Evolutionary conservation across 2,329 filamentous ascomycete species (phyloP).

Genomic region (Thielaviopsis cerberus): DNA sequence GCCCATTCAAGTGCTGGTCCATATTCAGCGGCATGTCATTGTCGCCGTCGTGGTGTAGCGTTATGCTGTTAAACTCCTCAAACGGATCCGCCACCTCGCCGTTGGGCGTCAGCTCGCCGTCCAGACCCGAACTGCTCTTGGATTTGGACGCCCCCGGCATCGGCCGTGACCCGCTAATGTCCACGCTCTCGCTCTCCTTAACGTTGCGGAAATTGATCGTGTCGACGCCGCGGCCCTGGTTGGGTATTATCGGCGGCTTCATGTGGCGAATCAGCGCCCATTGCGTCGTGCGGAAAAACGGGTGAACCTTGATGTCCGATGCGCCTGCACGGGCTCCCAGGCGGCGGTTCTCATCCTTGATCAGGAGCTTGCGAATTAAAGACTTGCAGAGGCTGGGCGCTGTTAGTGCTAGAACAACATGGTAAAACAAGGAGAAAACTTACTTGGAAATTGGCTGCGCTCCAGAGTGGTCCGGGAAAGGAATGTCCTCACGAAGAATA

Average conservation of each 20-base stretch:
- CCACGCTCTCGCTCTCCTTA: slow-evolving; percentile 90
- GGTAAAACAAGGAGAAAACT: slow-evolving; percentile 21
- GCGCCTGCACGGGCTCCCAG: slow-evolving; percentile 86
- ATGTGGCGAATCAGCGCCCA: slow-evolving; percentile 95
- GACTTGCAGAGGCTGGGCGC: slow-evolving; percentile 71
- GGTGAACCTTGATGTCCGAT: slow-evolving; percentile 87
- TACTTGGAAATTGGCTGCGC: slow-evolving; percentile 82
- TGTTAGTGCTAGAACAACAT: neutral
- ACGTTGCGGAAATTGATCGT: slow-evolving; percentile 96
- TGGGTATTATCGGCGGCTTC: slow-evolving; percentile 92
- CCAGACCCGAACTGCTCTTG: slow-evolving; percentile 54
- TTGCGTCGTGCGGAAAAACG: slow-evolving; percentile 88
- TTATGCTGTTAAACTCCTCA: slow-evolving; percentile 97
- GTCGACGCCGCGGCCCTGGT: slow-evolving; percentile 76
- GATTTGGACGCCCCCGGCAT: slow-evolving; percentile 16
- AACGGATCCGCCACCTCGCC: slow-evolving; percentile 76
- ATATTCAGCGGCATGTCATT: slow-evolving; percentile 30
- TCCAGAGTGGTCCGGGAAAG: slow-evolving; percentile 77
- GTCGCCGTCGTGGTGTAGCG: slow-evolving; percentile 87
- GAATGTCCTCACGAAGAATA: slow-evolving; percentile 85
- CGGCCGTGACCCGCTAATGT: slow-evolving; percentile 46
- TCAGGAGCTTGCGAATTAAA: slow-evolving; percentile 83
- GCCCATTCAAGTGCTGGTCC: slow-evolving; percentile 15
- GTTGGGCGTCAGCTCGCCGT: slow-evolving; percentile 66
- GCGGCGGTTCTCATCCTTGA: slow-evolving; percentile 91